These are phyloP conservation scores for Ceratocystis cacaofunesta DNA, from an alignment of 2,329 filamentous ascomycete genomes.

Conservation along the genomic window DNA sequence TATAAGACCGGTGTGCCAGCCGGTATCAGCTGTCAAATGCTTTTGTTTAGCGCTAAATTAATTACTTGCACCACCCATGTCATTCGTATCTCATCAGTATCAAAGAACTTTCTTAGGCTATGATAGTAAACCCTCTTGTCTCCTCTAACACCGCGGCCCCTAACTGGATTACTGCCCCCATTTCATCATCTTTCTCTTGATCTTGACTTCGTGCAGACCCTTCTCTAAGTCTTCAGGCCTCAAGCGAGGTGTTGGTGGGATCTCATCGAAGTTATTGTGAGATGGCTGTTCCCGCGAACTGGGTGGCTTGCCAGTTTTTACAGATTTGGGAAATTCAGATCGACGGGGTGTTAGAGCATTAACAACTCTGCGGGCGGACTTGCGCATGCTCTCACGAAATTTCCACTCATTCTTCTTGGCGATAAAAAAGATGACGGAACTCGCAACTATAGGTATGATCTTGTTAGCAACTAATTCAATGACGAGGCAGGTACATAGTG, in stretches of 20 bases:
- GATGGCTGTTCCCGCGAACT: constrained; percentile 18
- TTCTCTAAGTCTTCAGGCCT: constrained; percentile 45
- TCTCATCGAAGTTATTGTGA: constrained; percentile 37
- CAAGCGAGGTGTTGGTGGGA: constrained; percentile 43
- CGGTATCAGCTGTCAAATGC: not conserved
- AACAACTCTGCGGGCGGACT: constrained; percentile 48
- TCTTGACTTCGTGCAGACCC: constrained; percentile 30
- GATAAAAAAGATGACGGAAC: constrained; percentile 56
- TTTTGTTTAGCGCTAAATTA: not conserved
- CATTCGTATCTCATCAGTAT: not conserved
- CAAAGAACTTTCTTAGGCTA: not conserved
- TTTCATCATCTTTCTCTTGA: constrained; percentile 19
- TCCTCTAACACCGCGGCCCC: not conserved
- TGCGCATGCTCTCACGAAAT: constrained; percentile 54
- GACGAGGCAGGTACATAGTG: too few relatives aligned
- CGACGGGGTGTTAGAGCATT: constrained; percentile 47
- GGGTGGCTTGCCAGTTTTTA: constrained; percentile 30
- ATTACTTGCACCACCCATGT: not conserved
- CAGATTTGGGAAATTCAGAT: constrained; percentile 43
- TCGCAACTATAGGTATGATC: constrained; percentile 36
- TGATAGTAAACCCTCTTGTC: not conserved
- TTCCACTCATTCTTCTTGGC: constrained; percentile 80
- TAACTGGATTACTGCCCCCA: constrained; percentile 19
- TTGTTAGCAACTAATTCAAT: constrained; percentile 10
- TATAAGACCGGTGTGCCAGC: not conserved